Evolutionary conservation across 2,329 filamentous ascomycete genomes (phyloP), one percentile per base, ranked within the genome.

Genomic region (Decorospora gaudefroyi): DNA sequence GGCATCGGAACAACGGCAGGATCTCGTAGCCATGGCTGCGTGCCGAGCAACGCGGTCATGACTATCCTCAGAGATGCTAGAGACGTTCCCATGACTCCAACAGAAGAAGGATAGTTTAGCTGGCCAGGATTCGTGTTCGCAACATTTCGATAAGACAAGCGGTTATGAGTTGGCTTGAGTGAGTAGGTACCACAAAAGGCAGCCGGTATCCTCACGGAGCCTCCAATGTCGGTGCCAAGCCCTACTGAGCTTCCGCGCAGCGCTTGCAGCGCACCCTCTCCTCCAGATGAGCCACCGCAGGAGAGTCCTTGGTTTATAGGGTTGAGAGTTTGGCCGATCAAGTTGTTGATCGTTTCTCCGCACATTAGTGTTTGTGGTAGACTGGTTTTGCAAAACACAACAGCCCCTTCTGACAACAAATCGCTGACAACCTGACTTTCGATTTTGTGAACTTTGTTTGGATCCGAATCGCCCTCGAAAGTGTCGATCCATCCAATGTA

Each of bases 1-100:
- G 84, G 84, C 3, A 88, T 71, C 11, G 84, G 80, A 17, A 81
- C 64, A 0, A 83, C 81, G 1, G 81, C 70, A 0, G 85, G 83
- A 62, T 88, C 85, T 48, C 78, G 69, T 3, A 79, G 64, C 85
- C 85, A 88, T 0, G 85, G 85, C 41, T 80, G 52, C 19, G 75
- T 76, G 11, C 69, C 72, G 2, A 88, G 67, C 1, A 86, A 60
- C 0, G 76, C 68, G 46, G 78, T 75, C 2, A 82, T 71, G 2
- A 83, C 55, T 2, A 86, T 64, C 29, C 73, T 75, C 19, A 86
- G 54, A 0, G 29, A 25, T 39, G 3, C 22, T 7, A 25, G 30
- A 6, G 39, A 42, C 8, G 27, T 23, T 2, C 73, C 73, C 0
- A 78, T 64, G 0, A 78, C 81, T 0, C 83, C 84, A 16, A 83